Evolutionary conservation across 1,284 basidiomycete species (phyloP).

Genomic region (Xerocomus minutiporus): DNA sequence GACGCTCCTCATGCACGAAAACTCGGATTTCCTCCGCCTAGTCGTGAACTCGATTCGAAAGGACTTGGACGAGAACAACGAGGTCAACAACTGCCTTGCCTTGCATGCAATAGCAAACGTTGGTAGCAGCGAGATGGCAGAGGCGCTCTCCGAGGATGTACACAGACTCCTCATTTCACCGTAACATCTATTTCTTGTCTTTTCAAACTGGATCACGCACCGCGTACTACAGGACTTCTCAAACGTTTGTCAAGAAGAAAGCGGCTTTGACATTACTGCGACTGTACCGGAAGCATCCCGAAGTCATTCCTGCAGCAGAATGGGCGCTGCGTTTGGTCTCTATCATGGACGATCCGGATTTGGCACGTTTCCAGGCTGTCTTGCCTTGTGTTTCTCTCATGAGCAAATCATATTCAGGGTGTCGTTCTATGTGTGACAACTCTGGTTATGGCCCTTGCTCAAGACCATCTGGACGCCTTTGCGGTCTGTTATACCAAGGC

Average conservation of each 20-base stretch:
- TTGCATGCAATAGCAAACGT: constrained; percentile 98
- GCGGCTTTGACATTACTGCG: constrained; percentile 91
- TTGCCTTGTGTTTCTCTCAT: constrained; percentile 8
- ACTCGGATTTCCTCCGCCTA: constrained; percentile 91
- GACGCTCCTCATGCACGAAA: constrained; percentile 96
- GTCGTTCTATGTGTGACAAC: constrained; percentile 93
- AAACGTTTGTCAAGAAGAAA: constrained; percentile 97
- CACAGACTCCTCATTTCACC: constrained; percentile 94
- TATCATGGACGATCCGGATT: constrained; percentile 90
- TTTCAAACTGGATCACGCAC: constrained; percentile 8
- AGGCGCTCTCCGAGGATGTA: constrained; percentile 88
- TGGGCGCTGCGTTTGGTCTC: constrained; percentile 95
- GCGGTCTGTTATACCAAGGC: constrained; percentile 92
- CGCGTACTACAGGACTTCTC: constrained; percentile 71
- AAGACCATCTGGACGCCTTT: constrained; percentile 88
- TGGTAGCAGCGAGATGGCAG: constrained; percentile 97
- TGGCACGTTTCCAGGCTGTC: constrained; percentile 46
- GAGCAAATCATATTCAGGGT: constrained; percentile 48
- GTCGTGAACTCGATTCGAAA: constrained; percentile 98
- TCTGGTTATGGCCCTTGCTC: constrained; percentile 91
- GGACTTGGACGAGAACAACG: constrained; percentile 92
- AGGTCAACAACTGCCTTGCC: constrained; percentile 94
- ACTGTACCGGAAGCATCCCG: constrained; percentile 93
- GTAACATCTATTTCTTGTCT: constrained; percentile 46
- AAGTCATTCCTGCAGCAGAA: constrained; percentile 87